Conservation (phyloP, 2,329 filamentous ascomycete species). For the Dothideomycetes sp. region DNA sequence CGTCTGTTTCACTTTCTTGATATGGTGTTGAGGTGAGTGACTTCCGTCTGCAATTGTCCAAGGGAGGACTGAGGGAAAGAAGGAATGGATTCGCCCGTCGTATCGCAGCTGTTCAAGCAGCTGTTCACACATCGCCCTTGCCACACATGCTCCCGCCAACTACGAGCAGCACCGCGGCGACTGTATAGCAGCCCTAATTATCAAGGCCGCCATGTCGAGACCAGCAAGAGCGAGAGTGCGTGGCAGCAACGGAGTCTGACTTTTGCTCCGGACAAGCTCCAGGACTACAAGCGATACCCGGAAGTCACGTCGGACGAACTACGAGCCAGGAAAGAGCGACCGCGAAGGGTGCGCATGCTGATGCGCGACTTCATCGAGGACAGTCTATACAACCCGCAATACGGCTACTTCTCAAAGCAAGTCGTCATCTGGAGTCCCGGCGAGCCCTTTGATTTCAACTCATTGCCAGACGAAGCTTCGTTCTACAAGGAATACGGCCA, state of each 20-base stretch:
- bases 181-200: slow-evolving; percentile 13
- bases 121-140: slow-evolving; percentile 69
- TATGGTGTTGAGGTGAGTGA: no score
- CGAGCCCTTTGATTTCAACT: slow-evolving; percentile 79
- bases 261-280: slow-evolving; percentile 64
- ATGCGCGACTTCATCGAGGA: slow-evolving; percentile 97
- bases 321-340: slow-evolving; percentile 62
- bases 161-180: slow-evolving; percentile 10
- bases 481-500: slow-evolving; percentile 70
- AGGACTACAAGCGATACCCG: slow-evolving; percentile 75
- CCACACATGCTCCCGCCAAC: slow-evolving; percentile 36
- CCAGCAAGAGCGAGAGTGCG: slow-evolving; percentile 51
- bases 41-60: no score
- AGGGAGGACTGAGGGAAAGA: no score
- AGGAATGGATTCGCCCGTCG: slow-evolving; percentile 70
- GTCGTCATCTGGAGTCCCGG: slow-evolving; percentile 92
- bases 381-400: slow-evolving; percentile 86
- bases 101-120: slow-evolving; percentile 72
- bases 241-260: slow-evolving; percentile 81
- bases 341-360: slow-evolving; percentile 88
- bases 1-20: no score
- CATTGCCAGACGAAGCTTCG: slow-evolving; percentile 71
- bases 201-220: slow-evolving; percentile 21
- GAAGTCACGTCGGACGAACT: slow-evolving; percentile 77
- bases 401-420: slow-evolving; percentile 94